Evolutionary conservation across 257 asterid species (phyloP).

Genomic region (Fraxinus anomala): DNA sequence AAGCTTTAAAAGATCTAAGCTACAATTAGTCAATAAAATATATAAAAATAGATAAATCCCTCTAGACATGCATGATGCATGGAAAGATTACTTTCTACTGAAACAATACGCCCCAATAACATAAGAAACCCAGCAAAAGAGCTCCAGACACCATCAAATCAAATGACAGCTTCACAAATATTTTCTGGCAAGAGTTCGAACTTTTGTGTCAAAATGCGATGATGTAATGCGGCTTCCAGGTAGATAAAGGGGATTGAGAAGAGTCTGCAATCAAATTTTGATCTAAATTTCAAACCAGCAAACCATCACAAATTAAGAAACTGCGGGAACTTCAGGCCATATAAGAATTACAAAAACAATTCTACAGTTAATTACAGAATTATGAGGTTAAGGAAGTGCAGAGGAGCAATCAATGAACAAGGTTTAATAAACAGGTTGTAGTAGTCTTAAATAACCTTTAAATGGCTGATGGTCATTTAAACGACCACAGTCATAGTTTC

Average conservation of each 20-base stretch:
- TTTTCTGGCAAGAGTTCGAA: conserved; percentile 90
- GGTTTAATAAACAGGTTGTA: neutral
- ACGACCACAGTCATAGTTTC: too few relatives aligned
- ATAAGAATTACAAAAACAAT: neutral
- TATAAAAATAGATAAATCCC: conserved; percentile 15
- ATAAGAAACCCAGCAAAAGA: conserved; percentile 32
- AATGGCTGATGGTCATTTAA: too few relatives aligned
- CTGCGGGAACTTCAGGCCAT: neutral
- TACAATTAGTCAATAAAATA: conserved; percentile 16
- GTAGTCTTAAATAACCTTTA: neutral
- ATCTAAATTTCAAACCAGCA: conserved; percentile 22
- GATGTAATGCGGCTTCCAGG: conserved; percentile 96
- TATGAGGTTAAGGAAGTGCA: neutral
- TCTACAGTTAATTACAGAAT: neutral
- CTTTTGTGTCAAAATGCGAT: conserved; percentile 96
- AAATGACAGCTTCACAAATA: conserved; percentile 53
- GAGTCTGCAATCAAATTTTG: conserved; percentile 57
- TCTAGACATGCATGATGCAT: conserved; percentile 4
- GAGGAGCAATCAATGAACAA: neutral
- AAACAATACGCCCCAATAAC: conserved; percentile 21
- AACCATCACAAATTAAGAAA: conserved; percentile 17
- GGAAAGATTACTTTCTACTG: conserved; percentile 8
- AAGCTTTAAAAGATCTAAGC: conserved; percentile 12
- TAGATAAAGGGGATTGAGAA: conserved; percentile 90
- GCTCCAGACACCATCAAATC: conserved; percentile 24